Evolutionary conservation across 2,329 filamentous ascomycete species (phyloP), one percentile per base, ranked within the genome.

Genomic region (Colletotrichum sp.): DNA sequence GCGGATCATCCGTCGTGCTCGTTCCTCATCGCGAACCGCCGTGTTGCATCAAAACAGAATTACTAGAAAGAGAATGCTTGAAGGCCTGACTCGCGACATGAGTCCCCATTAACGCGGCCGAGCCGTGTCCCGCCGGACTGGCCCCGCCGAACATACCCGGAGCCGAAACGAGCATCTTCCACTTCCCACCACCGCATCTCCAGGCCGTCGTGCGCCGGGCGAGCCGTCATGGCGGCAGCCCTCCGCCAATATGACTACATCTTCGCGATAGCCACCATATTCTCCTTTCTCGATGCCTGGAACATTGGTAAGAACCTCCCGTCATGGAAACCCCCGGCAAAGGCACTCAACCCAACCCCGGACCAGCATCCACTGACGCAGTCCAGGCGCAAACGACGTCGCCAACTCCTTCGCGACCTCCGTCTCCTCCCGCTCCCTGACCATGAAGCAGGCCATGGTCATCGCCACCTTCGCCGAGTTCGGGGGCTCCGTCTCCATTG

Each of bases 261-360:
- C 76, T 90, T 93, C 79, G 92, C 90, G 79, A 89, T 93, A 72
- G 91, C 90, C 84, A 91, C 90, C 69, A 88, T 93, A 75, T 93
- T 93, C 82, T 90, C 92, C 75, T 90, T 92, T 80, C 89, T 93
- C 59, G 92, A 93, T 82, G 91, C 91, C 71, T 93, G 90, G 90
- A 93, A 92, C 82, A 93, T 92, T 78, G 91, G 91, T 87, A 82
- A 78, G 93, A 93, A 93, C 16, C n/a, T 94, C 92, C 93, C 91
- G 2, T 94, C 93, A 5, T 88, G 93, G 52, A 94, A 93, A 75
- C 83, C 94, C 57, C 89, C n/a, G n/a, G 6, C n/a, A 4, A 49
- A 49, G 12, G 44, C n/a, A 91, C 21, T 24, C 10, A 28, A n/a
- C 5, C 15, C n/a, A n/a, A 7, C 8, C 5, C 15, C 7, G 15